Percentiles rank a stretch among this genome's conserved stretches.
Evolutionary conservation across 164 flowering plant genomes (phyloP).

Genomic region (Dillenia turbinata): DNA sequence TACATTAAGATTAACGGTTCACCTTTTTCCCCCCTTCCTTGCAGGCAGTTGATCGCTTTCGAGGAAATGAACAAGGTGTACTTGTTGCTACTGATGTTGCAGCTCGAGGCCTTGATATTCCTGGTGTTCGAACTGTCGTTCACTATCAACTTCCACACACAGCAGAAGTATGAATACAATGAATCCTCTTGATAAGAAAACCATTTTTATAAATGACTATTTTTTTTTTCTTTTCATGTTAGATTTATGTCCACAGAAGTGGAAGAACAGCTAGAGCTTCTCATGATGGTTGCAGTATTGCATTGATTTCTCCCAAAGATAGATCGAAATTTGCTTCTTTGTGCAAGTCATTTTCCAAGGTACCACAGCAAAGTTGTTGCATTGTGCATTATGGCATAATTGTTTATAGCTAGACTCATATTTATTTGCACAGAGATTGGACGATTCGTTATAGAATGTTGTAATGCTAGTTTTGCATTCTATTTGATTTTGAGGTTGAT

Average conservation of each 20-base stretch:
- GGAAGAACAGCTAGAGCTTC: slow-evolving; percentile 97
- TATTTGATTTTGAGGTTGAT: too few relatives aligned
- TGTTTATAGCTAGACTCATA: too few relatives aligned
- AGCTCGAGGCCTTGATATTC: slow-evolving; percentile 94
- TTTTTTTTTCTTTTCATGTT: slow-evolving; percentile 5
- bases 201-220: too few relatives aligned
- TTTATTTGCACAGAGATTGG: too few relatives aligned
- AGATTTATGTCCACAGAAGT: slow-evolving; percentile 98
- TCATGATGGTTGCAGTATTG: slow-evolving; percentile 92
- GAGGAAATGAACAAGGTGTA: slow-evolving; percentile 62
- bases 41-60: slow-evolving; percentile 93
- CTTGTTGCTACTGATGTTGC: slow-evolving; percentile 97
- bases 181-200: too few relatives aligned
- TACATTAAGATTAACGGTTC: background rate
- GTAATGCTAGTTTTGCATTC: too few relatives aligned
- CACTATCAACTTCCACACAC: slow-evolving; percentile 98
- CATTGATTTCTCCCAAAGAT: slow-evolving; percentile 76
- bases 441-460: too few relatives aligned
- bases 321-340: slow-evolving; percentile 75
- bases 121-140: slow-evolving; percentile 88
- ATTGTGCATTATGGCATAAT: too few relatives aligned
- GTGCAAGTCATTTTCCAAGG: slow-evolving; percentile 94
- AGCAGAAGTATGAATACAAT: slow-evolving; percentile 57
- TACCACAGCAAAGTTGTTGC: slow-evolving; percentile 7
- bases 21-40: slow-evolving; percentile 1